These are phyloP conservation scores for Pseudocercospora fijiensis DNA, from an alignment of 2,329 filamentous ascomycete genomes.

Conservation along the genomic window DNA sequence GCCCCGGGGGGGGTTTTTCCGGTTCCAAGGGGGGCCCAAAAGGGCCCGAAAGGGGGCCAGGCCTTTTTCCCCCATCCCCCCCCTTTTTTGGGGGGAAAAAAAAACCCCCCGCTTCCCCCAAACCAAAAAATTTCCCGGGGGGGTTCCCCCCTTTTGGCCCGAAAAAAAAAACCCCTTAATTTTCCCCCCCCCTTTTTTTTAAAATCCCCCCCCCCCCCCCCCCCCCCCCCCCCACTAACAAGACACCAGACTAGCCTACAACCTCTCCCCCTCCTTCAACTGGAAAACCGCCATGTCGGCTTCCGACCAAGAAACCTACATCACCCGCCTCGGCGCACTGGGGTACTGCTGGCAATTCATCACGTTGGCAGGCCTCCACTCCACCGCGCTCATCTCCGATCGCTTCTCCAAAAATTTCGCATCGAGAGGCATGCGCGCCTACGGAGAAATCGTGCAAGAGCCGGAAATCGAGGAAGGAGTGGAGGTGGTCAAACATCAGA, in stretches of 20 bases:
- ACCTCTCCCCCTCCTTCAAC: conserved; percentile 98
- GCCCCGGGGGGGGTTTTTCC: too few species aligned
- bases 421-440: conserved; percentile 78
- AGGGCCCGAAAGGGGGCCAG: too few species aligned
- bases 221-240: not conserved
- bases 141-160: too few species aligned
- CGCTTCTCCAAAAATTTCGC: conserved; percentile 81
- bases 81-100: too few species aligned
- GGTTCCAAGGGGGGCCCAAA: too few species aligned
- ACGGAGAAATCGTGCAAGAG: conserved; percentile 95
- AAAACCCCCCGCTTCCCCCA: too few species aligned
- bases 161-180: too few species aligned
- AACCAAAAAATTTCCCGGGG: too few species aligned
- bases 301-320: conserved; percentile 94
- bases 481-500: conserved; percentile 98
- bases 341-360: conserved; percentile 99
- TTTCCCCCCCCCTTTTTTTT: too few species aligned
- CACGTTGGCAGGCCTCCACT: conserved; percentile 95
- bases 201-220: not conserved
- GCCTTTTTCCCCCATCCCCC: too few species aligned
- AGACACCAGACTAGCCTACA: conserved; percentile 77
- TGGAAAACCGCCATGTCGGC: conserved; percentile 97
- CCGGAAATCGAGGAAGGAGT: conserved; percentile 89
- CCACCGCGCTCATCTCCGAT: conserved; percentile 87
- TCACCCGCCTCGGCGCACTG: conserved; percentile 77